Evolutionary conservation across 2,329 filamentous ascomycete species (phyloP).

Genomic region (Ophiostoma ips): DNA sequence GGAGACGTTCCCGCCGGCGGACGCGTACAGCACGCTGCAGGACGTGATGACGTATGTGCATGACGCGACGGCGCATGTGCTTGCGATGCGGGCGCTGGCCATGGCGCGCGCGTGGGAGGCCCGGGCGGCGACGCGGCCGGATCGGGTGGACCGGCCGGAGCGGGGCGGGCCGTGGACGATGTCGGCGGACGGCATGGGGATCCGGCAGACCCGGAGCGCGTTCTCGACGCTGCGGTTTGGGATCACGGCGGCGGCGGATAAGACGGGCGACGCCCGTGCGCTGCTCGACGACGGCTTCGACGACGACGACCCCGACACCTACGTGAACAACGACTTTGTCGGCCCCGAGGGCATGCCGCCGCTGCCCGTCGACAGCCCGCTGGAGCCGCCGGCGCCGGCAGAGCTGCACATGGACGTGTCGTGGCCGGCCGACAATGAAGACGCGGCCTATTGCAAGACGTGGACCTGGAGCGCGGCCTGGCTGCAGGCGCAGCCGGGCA

Average conservation of each 20-base stretch:
- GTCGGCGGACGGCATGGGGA: slow-evolving; percentile 7
- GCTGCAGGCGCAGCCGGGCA: neutral
- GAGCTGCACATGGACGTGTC: slow-evolving; percentile 13
- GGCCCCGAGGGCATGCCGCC: slow-evolving; percentile 21
- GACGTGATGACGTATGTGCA: slow-evolving; percentile 34
- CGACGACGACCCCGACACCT: slow-evolving; percentile 21
- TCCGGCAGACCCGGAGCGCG: slow-evolving; percentile 14
- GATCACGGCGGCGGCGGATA: neutral
- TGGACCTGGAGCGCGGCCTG: slow-evolving; percentile 9
- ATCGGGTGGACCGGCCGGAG: too few relatives aligned
- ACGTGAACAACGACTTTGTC: slow-evolving; percentile 21
- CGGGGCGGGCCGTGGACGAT: slow-evolving; percentile 18
- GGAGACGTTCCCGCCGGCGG: slow-evolving; percentile 27
- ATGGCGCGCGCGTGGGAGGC: slow-evolving; percentile 13
- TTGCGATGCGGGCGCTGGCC: slow-evolving; percentile 22
- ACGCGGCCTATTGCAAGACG: slow-evolving; percentile 2
- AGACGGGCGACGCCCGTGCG: too few relatives aligned
- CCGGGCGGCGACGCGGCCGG: neutral
- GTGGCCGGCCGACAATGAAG: slow-evolving; percentile 5
- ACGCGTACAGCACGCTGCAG: slow-evolving; percentile 28
- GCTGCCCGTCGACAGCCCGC: slow-evolving; percentile 21
- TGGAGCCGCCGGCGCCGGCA: slow-evolving; percentile 2
- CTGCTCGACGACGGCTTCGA: neutral
- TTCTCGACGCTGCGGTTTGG: slow-evolving; percentile 21
- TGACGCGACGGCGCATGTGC: slow-evolving; percentile 27